Conservation (phyloP, 257 asterid genomes). For the Eucommia ulmoides region DNA sequence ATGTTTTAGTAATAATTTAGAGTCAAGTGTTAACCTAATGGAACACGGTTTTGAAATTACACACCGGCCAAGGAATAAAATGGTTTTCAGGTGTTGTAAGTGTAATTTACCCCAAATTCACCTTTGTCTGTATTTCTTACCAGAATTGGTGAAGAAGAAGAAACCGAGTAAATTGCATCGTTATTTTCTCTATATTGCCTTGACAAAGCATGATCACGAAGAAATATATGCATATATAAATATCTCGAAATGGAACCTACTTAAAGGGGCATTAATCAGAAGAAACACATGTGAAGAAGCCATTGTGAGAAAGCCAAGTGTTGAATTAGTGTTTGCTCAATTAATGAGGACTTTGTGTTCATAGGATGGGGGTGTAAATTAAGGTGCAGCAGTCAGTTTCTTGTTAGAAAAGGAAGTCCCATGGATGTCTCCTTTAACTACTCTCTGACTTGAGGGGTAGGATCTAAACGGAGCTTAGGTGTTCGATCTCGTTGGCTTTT, state of each 20-base stretch:
- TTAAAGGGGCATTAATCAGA: background rate
- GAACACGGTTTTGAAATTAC: background rate
- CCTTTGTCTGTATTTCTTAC: too few relatives aligned
- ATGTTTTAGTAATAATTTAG: too few relatives aligned
- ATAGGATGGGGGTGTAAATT: conserved; percentile 1
- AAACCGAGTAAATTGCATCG: conserved; percentile 2
- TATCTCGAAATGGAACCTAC: background rate
- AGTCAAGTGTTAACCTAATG: background rate
- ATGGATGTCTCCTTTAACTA: too few relatives aligned
- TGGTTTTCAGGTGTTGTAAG: background rate
- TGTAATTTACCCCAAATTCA: background rate
- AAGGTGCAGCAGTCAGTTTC: conserved; percentile 7
- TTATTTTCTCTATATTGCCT: conserved; percentile 6
- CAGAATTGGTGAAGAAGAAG: too few relatives aligned
- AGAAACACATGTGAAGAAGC: background rate
- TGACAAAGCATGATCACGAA: conserved; percentile 11
- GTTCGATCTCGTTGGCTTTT: too few relatives aligned
- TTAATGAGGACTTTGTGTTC: conserved; percentile 7
- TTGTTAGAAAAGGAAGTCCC: conserved; percentile 14
- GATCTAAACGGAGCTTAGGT: too few relatives aligned
- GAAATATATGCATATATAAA: background rate
- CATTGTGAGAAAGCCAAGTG: too few relatives aligned
- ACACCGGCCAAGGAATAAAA: background rate
- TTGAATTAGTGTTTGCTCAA: too few relatives aligned
- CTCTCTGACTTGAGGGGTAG: too few relatives aligned